Percentiles rank a stretch among this genome's conserved stretches.
Conservation (phyloP, 345 rosid genomes). For the Ceriops decandra region DNA sequence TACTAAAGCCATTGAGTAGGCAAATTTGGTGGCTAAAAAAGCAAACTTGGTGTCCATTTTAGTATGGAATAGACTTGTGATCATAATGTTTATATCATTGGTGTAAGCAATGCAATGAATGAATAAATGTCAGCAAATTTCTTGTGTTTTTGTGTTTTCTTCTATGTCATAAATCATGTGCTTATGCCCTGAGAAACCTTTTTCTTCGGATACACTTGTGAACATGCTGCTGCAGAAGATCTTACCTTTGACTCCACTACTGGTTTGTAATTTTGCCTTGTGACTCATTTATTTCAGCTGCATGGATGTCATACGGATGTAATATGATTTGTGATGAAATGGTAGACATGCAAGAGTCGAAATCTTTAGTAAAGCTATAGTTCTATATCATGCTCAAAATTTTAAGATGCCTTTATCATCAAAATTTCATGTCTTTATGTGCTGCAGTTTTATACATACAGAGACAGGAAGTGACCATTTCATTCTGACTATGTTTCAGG, state of each 20-base stretch:
- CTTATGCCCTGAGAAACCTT: conserved; percentile 7
- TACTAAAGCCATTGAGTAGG: not conserved
- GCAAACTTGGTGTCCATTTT: not conserved
- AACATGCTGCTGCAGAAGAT: conserved; percentile 45
- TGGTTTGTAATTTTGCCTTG: conserved; percentile 37
- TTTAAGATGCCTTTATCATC: not conserved
- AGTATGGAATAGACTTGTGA: too few relatives aligned
- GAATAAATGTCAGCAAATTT: not conserved
- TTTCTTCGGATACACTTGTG: conserved; percentile 42
- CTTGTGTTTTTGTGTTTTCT: not conserved
- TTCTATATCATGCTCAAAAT: too few relatives aligned
- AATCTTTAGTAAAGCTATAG: not conserved
- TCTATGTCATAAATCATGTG: not conserved
- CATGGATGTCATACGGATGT: not conserved
- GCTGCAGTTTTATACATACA: too few relatives aligned
- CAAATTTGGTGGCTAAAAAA: not conserved
- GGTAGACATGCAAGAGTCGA: not conserved
- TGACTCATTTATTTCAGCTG: not conserved
- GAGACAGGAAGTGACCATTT: too few relatives aligned
- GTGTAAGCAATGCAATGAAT: not conserved
- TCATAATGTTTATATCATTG: not conserved
- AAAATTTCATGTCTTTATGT: not conserved
- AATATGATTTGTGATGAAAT: not conserved
- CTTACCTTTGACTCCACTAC: conserved; percentile 37
- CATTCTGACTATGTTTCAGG: too few relatives aligned